These are phyloP conservation scores for Colletotrichum cordylinicola DNA, from an alignment of 2,329 filamentous ascomycete species.

Conservation along the genomic window DNA sequence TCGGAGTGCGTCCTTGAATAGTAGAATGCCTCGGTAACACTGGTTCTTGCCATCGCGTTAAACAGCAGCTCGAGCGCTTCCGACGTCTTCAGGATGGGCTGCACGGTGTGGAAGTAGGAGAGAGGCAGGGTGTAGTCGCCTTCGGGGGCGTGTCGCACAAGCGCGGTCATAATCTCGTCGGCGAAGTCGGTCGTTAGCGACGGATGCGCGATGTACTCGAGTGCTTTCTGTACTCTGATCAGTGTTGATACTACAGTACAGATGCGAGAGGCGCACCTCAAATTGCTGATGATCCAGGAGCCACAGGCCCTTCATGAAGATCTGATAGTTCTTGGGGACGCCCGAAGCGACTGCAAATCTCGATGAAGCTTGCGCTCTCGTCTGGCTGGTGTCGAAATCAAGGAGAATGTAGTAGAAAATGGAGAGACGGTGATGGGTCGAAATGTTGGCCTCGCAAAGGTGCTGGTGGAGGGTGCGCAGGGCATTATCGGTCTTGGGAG, in stretches of 20 bases:
- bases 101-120: conserved; percentile 79
- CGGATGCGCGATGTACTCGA: conserved; percentile 80
- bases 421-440: conserved; percentile 80
- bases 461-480: conserved; percentile 74
- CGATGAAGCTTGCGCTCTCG: conserved; percentile 55
- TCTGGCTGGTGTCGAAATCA: conserved; percentile 67
- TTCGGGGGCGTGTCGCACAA: conserved; percentile 66
- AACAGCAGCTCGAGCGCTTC: conserved; percentile 72
- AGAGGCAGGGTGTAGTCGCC: conserved; percentile 71
- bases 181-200: conserved; percentile 81
- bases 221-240: conserved; percentile 55
- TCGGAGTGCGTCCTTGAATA: conserved; percentile 73
- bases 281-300: conserved; percentile 77
- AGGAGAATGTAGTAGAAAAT: conserved; percentile 85
- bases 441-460: conserved; percentile 68
- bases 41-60: conserved; percentile 69
- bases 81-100: conserved; percentile 71
- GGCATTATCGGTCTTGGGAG: conserved; percentile 72
- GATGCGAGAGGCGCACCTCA: conserved; percentile 45
- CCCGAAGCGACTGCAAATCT: conserved; percentile 67
- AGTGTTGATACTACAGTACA: background rate
- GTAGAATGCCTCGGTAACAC: conserved; percentile 74
- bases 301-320: conserved; percentile 85
- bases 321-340: conserved; percentile 77
- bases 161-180: conserved; percentile 77